Conservation (phyloP, 345 rosid species). For the Zanthoxylum bungeanum region DNA sequence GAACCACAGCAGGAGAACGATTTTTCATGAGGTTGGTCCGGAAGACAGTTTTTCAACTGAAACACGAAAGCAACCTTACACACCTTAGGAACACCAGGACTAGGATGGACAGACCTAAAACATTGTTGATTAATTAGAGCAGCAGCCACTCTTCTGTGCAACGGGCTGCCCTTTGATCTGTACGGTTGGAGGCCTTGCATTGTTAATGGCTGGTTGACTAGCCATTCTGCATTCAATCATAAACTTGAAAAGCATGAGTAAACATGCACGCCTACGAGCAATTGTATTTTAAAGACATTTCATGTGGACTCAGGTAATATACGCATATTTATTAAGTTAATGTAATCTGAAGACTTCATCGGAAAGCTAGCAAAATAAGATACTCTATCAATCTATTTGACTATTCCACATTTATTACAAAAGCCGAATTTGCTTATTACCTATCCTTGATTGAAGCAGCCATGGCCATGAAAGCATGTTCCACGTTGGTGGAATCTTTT, state of each 20-base stretch:
- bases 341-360: background rate
- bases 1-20: background rate
- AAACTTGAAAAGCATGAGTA: too few species aligned
- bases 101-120: background rate
- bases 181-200: conserved; percentile 63
- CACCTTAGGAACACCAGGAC: conserved; percentile 11
- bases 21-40: conserved; percentile 13
- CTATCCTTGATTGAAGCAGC: conserved; percentile 72
- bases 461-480: conserved; percentile 83
- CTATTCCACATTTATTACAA: background rate
- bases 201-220: conserved; percentile 68
- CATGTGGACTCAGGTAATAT: background rate
- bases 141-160: conserved; percentile 63
- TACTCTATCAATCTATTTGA: background rate
- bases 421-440: conserved; percentile 13
- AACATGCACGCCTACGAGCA: background rate
- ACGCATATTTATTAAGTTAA: background rate
- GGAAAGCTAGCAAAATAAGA: background rate
- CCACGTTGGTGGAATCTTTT: conserved; percentile 69
- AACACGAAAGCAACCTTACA: conserved; percentile 15
- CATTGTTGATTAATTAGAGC: conserved; percentile 44
- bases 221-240: conserved; percentile 54
- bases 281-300: too few species aligned
- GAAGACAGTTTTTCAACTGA: conserved; percentile 10
- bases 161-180: conserved; percentile 75